Evolutionary conservation across 495 filamentous ascomycete species (phyloP), one percentile per base, ranked within the genome.

Genomic region (Penicillium robsamsonii): DNA sequence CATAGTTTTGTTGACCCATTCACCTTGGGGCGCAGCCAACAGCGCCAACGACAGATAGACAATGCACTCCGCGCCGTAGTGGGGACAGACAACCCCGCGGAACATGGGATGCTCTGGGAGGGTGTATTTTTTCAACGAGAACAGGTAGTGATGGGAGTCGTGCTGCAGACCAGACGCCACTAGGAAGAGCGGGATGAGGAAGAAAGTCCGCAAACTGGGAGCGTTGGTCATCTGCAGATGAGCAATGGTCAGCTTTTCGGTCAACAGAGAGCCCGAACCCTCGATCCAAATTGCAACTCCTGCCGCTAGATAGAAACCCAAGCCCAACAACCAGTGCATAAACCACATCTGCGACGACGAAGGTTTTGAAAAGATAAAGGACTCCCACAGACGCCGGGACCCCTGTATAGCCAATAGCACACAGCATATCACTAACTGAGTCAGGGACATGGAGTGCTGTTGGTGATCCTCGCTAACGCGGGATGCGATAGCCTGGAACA

Each of bases 21-120:
- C 63, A 9, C 80, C 82, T 5, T 62, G 55, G 0, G 91, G 92
- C 5, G 92, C 90, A 38, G 86, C 86, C 13, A 89, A 63, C 22
- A 96, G 63, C 2, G 90, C 81, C 57, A 97, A 69, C n/a, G 86
- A 83, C 27, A 92, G 59, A 64, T 97, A 97, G 55, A 96, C 84
- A 3, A 89, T 46, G 63, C 90, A 91, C 68, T 97, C 95, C 45
- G 87, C 87, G 1, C 86, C 87, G 69, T 97, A 98, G 73, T 97
- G 94, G n/a, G 95, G 92, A 57, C 86, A 95, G 10, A 96, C 73
- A 17, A 93, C 60, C 30, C 65, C 72, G 37, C 74, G 74, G 65
- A 97, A 98, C 38, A 87, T 63, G 4, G 86, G 86, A 61, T 87
- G 84, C 25, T 70, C 65, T 3, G 94, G 94, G 3, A 97, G 73